Conservation (phyloP, 108 stramenopile species). For the Skeletonema marinoi region DNA sequence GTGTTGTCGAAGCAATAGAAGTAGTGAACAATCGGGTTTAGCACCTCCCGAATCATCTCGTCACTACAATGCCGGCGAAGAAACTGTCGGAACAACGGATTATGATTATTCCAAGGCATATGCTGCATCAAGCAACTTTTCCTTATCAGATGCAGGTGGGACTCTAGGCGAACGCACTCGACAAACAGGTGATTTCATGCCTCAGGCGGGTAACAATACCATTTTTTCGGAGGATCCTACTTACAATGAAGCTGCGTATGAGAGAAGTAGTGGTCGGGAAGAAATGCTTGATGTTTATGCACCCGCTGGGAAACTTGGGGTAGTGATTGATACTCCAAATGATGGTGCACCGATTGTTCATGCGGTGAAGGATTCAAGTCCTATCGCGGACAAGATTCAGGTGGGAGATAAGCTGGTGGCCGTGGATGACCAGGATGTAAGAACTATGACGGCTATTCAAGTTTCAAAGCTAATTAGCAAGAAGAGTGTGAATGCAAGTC, state of each 20-base stretch:
- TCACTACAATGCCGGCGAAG: neutral
- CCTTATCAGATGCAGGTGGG: constrained; percentile 51
- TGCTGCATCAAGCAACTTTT: constrained; percentile 21
- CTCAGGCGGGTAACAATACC: neutral
- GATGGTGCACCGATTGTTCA: constrained; percentile 39
- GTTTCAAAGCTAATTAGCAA: constrained; percentile 35
- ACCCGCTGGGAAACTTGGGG: constrained; percentile 47
- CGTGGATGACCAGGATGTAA: constrained; percentile 50
- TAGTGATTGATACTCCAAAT: constrained; percentile 48
- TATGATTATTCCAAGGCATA: constrained; percentile 17
- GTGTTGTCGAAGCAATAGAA: neutral
- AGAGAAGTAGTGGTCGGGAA: neutral
- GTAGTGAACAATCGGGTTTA: neutral
- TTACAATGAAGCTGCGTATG: neutral
- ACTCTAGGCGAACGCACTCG: constrained; percentile 35
- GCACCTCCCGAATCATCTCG: neutral
- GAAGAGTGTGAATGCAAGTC: constrained; percentile 34
- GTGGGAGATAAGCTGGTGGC: constrained; percentile 51
- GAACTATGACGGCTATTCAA: constrained; percentile 42
- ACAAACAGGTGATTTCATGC: neutral
- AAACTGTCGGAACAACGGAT: constrained; percentile 3
- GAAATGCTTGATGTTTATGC: constrained; percentile 47
- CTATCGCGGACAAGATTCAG: constrained; percentile 29
- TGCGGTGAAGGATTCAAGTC: constrained; percentile 48
- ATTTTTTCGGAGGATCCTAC: constrained; percentile 11